A percentile compares a stretch with the other conserved stretches of the same genome.
phyloP scores from a whole-genome alignment of 2,329 filamentous ascomycete species.

The Alternaria postmessia region DNA sequence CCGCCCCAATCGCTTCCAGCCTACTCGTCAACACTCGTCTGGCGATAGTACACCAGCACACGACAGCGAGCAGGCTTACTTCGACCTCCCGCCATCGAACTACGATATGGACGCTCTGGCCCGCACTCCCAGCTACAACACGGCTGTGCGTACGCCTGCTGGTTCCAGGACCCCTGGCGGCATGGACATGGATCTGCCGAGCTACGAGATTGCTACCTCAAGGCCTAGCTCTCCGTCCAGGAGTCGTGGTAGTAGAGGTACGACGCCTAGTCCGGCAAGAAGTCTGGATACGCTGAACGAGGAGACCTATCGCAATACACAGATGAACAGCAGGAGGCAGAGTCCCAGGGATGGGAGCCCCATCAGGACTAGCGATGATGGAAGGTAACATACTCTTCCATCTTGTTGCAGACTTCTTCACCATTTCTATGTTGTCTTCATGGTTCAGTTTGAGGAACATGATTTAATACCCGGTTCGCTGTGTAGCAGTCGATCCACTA shows the following conservation, averaged over 20 bases:
- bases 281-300: constrained; percentile 48
- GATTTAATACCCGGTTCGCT: constrained; percentile 29
- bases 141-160: constrained; percentile 57
- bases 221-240: constrained; percentile 52
- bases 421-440: background rate
- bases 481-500: constrained; percentile 8
- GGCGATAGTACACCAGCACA: constrained; percentile 49
- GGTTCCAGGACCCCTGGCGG: constrained; percentile 51
- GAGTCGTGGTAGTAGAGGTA: constrained; percentile 39
- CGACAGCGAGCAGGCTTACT: constrained; percentile 30
- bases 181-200: constrained; percentile 51
- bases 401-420: background rate
- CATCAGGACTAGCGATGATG: constrained; percentile 36
- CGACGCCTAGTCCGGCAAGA: constrained; percentile 44
- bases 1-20: constrained; percentile 39
- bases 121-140: constrained; percentile 61
- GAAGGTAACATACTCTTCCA: constrained; percentile 23
- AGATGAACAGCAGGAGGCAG: constrained; percentile 41
- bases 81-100: constrained; percentile 29
- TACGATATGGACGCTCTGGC: constrained; percentile 57
- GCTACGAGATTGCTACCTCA: constrained; percentile 56
- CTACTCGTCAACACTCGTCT: constrained; percentile 42
- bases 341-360: constrained; percentile 38
- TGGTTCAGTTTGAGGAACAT: constrained; percentile 7
- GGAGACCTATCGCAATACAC: constrained; percentile 49